phyloP scores from a whole-genome alignment of 306 rosid genomes.

The Quercus dentata region DNA sequence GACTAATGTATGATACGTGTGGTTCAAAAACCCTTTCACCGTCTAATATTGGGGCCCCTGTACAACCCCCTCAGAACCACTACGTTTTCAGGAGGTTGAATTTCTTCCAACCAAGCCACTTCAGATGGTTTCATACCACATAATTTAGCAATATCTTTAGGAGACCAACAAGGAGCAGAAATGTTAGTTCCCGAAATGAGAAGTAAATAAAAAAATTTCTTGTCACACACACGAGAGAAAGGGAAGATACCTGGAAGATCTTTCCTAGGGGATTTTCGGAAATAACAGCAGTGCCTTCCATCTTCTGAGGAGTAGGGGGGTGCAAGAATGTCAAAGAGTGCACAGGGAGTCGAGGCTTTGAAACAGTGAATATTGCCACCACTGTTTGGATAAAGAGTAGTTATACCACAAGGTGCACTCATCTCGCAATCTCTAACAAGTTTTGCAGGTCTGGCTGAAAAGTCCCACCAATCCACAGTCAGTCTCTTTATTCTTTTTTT shows the following conservation, averaged over 20 bases:
- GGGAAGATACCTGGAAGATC: conserved; percentile 36
- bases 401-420: conserved; percentile 36
- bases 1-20: conserved; percentile 12
- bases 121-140: conserved; percentile 22
- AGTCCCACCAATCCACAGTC: not conserved
- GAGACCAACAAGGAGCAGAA: conserved; percentile 1
- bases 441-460: conserved; percentile 39
- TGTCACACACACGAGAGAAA: not conserved
- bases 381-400: conserved; percentile 38
- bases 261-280: conserved; percentile 15
- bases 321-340: conserved; percentile 45
- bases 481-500: not conserved
- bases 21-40: conserved; percentile 13
- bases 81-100: conserved; percentile 31
- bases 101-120: conserved; percentile 38
- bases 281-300: conserved; percentile 43
- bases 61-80: conserved; percentile 32
- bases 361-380: conserved; percentile 47
- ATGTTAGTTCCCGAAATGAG: conserved; percentile 10
- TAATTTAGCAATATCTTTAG: conserved; percentile 20
- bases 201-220: not conserved
- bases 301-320: conserved; percentile 42
- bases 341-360: conserved; percentile 39
- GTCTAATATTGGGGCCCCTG: conserved; percentile 38
- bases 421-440: conserved; percentile 36